Base-by-base conservation (phyloP, 257 asterid genomes). In the Buddleja alternifolia region DNA sequence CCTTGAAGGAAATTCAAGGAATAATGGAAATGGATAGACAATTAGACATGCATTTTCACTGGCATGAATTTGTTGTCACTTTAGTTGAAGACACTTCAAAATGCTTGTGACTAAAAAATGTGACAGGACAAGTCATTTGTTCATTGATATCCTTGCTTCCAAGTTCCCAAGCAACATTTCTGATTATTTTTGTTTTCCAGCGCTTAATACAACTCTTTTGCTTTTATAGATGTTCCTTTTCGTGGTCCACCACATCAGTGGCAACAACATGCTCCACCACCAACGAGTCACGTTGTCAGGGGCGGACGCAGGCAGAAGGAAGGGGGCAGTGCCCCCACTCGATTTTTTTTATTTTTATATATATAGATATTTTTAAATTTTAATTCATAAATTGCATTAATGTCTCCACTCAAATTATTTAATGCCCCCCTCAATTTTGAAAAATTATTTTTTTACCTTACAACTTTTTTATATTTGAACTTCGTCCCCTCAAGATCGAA, bases 201-300 rank as follows among this genome's bases (percentile, higher is more conserved):
- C 14, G 17, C 69, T 41, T 63, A 10, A 55, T 59, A 20, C 24
- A 45, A 42, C 58, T 29, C 47, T 32, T 68, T 73, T 64, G 15
- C 32, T 40, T 69, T 54, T 65, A 54, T 62, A 89, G 93, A 61
- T 53, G n/a, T n/a, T n/a, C n/a, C n/a, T n/a, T n/a, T n/a, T n/a
- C n/a, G n/a, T n/a, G 82, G 71, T 77, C 76, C 73, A 21, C 78
- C 25, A 36, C 69, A 82, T 67, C 80, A 71, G 20, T 73, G 63
- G 76, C 84, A 75, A 55, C 80, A 67, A 59, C 61, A 61, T 68
- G 55, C 73, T 71, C 78, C 81, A 23, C 82, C 81, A 16, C 70
- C 76, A 45, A 36, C 67, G 29, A 59, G 61, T 63, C 72, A 67
- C 66, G 19, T n/a, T n/a, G n/a, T n/a, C n/a, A n/a, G n/a, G n/a